Base-by-base conservation (phyloP, 352 stramenopile genomes). In the Pythium volutum region DNA sequence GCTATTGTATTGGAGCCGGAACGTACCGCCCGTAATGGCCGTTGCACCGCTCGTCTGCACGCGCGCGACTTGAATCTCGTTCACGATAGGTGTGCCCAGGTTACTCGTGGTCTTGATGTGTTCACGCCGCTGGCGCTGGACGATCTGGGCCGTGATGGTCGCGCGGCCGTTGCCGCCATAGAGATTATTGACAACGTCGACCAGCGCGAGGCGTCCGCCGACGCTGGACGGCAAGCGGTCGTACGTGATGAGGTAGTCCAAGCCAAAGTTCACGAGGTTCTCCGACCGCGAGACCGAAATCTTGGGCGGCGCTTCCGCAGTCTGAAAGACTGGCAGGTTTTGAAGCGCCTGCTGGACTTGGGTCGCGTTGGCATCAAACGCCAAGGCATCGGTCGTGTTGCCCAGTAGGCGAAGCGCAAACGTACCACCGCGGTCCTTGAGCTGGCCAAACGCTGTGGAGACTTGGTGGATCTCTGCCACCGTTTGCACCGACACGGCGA, bases 401-500 rank as follows among this genome's bases (percentile, higher is more conserved):
- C 69, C 76, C 26, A 80, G 76, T 27, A 97, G 68, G 3, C 74
- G 69, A 15, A 98, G 73, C 7, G 70, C 77, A 64, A 97, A 98
- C 5, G 82, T 83, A 1, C 93, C 93, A 16, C 82, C 88, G 22
- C 88, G 87, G 22, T 85, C 74, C 4, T 73, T 72, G 7, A 76
- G 46, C 41, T 79, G 85, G 0, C 81, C 74, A 67, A 97, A 98
- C 3, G 73, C 51, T 2, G 86, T 90, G 6, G 75, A 88, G 10
- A 98, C 76, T 27, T 79, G 66, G 41, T 98, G 93, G 22, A 89
- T 75, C 64, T 97, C 89, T 1, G 77, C 75, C 0, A 77, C 62
- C 14, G 79, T 89, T 53, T 95, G 79, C 12, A 84, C 71, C 3
- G 94, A 84, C 8, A 98, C 74, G 0, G 76, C 78, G 26, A 98